Percentiles rank a stretch among this genome's conserved stretches.
Conservation (phyloP, 257 asterid species). For the Apocynum venetum region DNA sequence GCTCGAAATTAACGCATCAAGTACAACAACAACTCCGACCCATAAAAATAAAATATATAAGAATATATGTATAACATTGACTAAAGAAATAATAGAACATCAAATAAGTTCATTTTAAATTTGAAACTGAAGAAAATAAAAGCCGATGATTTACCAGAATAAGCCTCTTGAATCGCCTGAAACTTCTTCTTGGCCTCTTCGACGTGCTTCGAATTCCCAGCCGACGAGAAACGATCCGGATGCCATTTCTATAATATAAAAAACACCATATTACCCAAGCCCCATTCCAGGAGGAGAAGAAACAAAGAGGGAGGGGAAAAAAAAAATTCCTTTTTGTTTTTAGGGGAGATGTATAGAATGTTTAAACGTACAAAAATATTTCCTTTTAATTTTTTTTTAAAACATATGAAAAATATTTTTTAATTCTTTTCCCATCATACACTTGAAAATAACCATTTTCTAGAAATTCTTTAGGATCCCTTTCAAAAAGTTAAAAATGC, state of each 20-base stretch:
- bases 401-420: not conserved
- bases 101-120: not conserved
- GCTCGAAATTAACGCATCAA: not conserved
- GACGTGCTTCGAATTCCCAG: slow-evolving; percentile 42
- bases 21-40: not conserved
- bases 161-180: slow-evolving; percentile 84
- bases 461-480: not conserved
- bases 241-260: slow-evolving; percentile 65
- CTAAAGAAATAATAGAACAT: not conserved
- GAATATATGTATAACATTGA: not conserved
- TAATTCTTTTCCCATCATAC: not conserved
- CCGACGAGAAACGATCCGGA: slow-evolving; percentile 73
- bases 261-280: slow-evolving; percentile 12
- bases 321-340: too few relatives aligned
- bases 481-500: not conserved
- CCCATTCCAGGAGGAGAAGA: not conserved
- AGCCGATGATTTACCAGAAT: slow-evolving; percentile 50
- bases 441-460: not conserved
- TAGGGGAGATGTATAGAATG: too few relatives aligned
- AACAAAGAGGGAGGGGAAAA: not conserved
- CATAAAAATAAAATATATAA: not conserved
- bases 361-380: too few relatives aligned
- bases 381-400: too few relatives aligned
- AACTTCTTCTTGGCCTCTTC: slow-evolving; percentile 85
- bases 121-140: not conserved